Evolutionary conservation across 352 stramenopile genomes (phyloP).

Genomic region (Phytophthora citrophthora): DNA sequence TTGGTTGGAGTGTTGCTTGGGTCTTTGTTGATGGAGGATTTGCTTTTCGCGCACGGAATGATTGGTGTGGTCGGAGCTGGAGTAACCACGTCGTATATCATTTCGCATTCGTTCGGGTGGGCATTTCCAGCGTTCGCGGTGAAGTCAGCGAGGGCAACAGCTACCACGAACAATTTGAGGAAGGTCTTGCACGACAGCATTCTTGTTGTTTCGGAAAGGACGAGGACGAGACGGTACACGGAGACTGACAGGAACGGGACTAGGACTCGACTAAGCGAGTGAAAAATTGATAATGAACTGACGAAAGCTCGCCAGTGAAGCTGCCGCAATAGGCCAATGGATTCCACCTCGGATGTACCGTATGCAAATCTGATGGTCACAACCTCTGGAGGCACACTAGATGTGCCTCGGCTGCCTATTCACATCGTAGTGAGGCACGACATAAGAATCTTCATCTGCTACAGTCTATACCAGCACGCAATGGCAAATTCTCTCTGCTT

Average conservation of each 20-base stretch:
- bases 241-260: conserved; percentile 11
- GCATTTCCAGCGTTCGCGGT: conserved; percentile 4
- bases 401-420: conserved; percentile 1
- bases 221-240: conserved; percentile 11
- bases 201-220: conserved; percentile 18
- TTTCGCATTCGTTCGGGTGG: conserved; percentile 17
- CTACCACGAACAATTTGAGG: conserved; percentile 24
- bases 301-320: not conserved
- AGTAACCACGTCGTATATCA: conserved; percentile 19
- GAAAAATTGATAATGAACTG: conserved; percentile 28
- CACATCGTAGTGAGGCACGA: conserved; percentile 12
- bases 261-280: conserved; percentile 32
- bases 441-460: not conserved
- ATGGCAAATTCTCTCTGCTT: conserved; percentile 2
- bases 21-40: not conserved
- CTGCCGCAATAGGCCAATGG: not conserved
- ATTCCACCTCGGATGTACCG: not conserved
- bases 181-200: conserved; percentile 39
- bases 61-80: conserved; percentile 8
- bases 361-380: conserved; percentile 2
- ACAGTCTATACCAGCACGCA: conserved; percentile 9
- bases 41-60: not conserved
- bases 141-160: conserved; percentile 25
- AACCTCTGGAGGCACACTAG: not conserved
- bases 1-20: not conserved